Percentiles rank a stretch among this genome's conserved stretches.
These are phyloP conservation scores for Asclepias syriaca DNA, from an alignment of 257 asterid species.

Conservation along the genomic window DNA sequence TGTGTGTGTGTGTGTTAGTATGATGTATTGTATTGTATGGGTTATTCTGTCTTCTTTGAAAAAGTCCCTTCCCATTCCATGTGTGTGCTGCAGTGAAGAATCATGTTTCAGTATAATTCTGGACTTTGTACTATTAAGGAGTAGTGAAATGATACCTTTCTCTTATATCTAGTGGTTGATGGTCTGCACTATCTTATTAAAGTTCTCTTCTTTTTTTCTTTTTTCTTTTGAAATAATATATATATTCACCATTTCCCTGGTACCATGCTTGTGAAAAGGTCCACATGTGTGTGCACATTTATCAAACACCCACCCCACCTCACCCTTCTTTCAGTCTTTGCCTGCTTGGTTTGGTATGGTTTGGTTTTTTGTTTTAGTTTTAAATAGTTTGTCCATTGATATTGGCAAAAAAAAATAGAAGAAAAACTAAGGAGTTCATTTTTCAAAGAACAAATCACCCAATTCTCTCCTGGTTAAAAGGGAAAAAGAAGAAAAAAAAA, in stretches of 20 bases:
- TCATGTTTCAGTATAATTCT: constrained; percentile 19
- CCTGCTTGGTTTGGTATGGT: constrained; percentile 1
- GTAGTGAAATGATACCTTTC: constrained; percentile 19
- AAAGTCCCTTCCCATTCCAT: constrained; percentile 13
- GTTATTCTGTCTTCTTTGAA: constrained; percentile 18
- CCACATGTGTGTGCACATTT: constrained; percentile 25
- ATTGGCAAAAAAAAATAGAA: not conserved
- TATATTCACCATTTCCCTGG: not conserved
- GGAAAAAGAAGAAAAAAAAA: not conserved
- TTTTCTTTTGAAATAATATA: no score
- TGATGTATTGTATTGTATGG: constrained; percentile 6
- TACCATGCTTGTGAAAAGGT: constrained; percentile 19
- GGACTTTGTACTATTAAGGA: constrained; percentile 20
- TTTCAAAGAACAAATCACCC: constrained; percentile 8
- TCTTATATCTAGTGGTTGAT: constrained; percentile 7
- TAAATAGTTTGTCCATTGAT: constrained; percentile 6
- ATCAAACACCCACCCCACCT: constrained; percentile 10
- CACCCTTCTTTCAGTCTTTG: not conserved
- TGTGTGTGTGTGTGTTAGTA: no score
- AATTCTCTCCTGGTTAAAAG: not conserved
- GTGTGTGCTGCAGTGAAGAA: constrained; percentile 19
- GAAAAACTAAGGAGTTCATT: not conserved
- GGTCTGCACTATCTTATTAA: constrained; percentile 9
- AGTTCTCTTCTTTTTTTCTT: not conserved
- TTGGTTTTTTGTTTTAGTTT: not conserved